Evolutionary conservation across 2,329 filamentous ascomycete genomes (phyloP).

Genomic region (Fusarium pilosicola): DNA sequence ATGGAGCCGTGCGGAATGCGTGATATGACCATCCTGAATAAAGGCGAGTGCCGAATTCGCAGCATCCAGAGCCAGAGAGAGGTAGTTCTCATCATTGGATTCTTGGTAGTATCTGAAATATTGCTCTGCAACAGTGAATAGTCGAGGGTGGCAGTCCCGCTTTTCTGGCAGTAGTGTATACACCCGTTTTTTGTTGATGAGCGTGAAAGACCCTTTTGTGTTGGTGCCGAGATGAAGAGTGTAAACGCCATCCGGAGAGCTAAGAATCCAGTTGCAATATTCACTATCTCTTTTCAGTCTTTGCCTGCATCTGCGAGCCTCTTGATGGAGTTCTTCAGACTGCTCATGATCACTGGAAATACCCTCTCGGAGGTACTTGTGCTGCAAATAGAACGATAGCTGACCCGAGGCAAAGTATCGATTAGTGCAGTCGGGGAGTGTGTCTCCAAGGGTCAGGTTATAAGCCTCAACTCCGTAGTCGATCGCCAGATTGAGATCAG

Average conservation of each 20-base stretch:
- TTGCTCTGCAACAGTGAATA: neutral
- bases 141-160: neutral
- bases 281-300: neutral
- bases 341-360: accelerated
- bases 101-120: neutral
- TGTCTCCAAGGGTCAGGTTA: neutral
- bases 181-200: neutral
- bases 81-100: accelerated
- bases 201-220: accelerated
- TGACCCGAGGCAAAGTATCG: neutral
- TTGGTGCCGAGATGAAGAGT: neutral
- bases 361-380: neutral
- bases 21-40: neutral
- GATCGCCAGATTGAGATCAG: neutral
- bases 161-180: neutral
- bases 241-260: neutral
- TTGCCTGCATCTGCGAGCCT: accelerated
- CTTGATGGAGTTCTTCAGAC: neutral
- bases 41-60: neutral
- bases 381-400: neutral
- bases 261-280: neutral
- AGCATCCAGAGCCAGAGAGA: neutral
- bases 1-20: neutral
- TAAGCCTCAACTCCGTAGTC: neutral
- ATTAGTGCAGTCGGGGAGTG: neutral